Conservation (phyloP, 257 asterid genomes). For the Gardenia jasminoides region DNA sequence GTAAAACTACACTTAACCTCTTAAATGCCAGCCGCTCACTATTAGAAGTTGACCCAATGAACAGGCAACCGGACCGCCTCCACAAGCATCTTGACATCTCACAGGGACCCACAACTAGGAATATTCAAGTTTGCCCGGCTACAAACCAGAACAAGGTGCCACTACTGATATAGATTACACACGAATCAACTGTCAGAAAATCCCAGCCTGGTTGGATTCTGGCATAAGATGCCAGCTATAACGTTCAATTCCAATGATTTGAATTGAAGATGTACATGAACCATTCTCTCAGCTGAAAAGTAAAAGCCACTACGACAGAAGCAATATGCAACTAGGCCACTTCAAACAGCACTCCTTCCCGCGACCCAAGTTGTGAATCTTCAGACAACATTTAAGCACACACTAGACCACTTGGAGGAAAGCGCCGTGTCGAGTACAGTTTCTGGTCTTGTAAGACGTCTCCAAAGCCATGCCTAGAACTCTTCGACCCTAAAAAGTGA, state of each 20-base stretch:
- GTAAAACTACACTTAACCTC: not conserved
- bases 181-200: not conserved
- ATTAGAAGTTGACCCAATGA: not conserved
- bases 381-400: not conserved
- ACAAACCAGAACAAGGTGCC: not conserved
- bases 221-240: slow-evolving; percentile 3
- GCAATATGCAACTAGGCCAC: not conserved
- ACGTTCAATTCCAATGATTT: slow-evolving; percentile 4
- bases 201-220: slow-evolving; percentile 4
- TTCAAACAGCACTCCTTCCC: slow-evolving; percentile 2
- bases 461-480: slow-evolving; percentile 5
- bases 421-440: not conserved
- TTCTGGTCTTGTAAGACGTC: not conserved
- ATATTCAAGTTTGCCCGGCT: too few species aligned
- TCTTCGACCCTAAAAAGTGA: not conserved
- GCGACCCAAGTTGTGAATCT: not conserved
- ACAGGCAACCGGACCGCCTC: not conserved
- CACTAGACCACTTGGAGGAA: not conserved
- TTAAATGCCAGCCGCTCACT: not conserved
- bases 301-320: not conserved
- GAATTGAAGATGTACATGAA: slow-evolving; percentile 18
- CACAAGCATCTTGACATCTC: not conserved
- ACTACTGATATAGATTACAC: not conserved
- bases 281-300: not conserved
- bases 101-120: not conserved